Evolutionary conservation across 805 yeast genomes (phyloP), one percentile per base, ranked within the genome.

Genomic region (Barnettozyma sucrosica): DNA sequence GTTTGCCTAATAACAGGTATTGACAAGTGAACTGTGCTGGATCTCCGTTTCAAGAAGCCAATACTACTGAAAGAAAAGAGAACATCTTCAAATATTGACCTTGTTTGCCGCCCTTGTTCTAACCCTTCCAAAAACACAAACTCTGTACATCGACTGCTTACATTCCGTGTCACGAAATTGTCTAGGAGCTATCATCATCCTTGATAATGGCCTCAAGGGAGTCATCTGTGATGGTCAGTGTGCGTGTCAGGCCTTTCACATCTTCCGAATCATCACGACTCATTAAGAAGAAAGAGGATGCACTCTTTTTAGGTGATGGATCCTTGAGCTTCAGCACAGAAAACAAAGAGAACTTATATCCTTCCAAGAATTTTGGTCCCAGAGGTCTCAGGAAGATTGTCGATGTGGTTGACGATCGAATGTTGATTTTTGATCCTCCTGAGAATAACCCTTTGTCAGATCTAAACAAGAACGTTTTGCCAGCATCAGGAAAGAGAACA

Each of bases 351-450:
- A 58, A 53, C 44, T 39, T 32, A 8, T 49, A 46, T 33, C 42
- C 62, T 5, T 41, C 60, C 0, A 54, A 47, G 36, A 45, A 32
- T 16, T 57, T 52, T 36, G 54, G 62, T 10, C 82, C 79, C 5
- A 63, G 66, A 38, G 83, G 86, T 0, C 69, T 87, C 23, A 69
- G 93, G 47, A 83, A 82, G 55, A 76, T 88, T 28, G 75, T 89
- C 21, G 80, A 83, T 49, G 89, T 86, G 24, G 90, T 86, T 2
- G 96, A 88, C 67, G 93, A 86, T 55, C 71, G 80, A 50, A 87
- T 88, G 95, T 71, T 89, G 47, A 79, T 89, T 8, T 89, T 89
- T 63, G 96, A 89, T 66, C 97, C 96, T 0, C 80, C 85, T 3
- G 87, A 82, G 41, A 71, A 77, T 18, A 84, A 80, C 53, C 89